Base-by-base conservation (phyloP, 2,329 filamentous ascomycete species). In the Pyrenochaeta sp. region DNA sequence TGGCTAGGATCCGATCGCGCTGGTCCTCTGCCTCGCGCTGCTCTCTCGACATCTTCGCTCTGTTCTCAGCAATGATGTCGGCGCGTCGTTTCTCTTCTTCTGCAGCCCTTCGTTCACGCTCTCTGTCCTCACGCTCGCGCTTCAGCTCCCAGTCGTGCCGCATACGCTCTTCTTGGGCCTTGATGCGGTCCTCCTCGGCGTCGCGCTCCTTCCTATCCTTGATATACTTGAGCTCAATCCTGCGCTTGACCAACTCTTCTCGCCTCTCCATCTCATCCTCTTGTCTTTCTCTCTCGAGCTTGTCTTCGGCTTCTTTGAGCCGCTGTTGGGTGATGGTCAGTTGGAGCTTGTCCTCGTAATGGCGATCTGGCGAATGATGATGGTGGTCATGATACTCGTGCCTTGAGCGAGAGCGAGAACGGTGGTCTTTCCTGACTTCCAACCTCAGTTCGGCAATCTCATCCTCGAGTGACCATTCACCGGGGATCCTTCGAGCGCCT, bases 51-150 rank as follows among this genome's bases (percentile, higher is more conserved):
- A 60, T 65, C 52, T 69, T 62, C 11, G 61, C 56, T 54, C 65
- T 51, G 58, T 76, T 74, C 62, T 75, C 74, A 10, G 61, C 63
- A 33, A 77, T 55, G 49, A 78, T 72, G 31, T 69, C 72, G 45
- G 78, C 71, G 33, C 66, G 69, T 59, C 79, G 75, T 52, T 74
- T 62, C 72, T 74, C 53, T 77, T 61, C 76, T 57, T 77, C 73
- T 14, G 71, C 62, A 54, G 77, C 70, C 45, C 73, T 69, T 49
- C 73, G 67, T 27, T 78, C 72, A 40, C 74, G 72, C 9, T 72
- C 64, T 17, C 71, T 64, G 14, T 72, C 69, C 42, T 70, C 72
- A 18, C 58, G 57, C 41, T 69, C 68, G 14, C 54, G 56, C 56
- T 68, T 68, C 36, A 74, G 49, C 53, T 73, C 70, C 60, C 63